Conservation (phyloP, 345 rosid genomes). For the Syzygium aqueum region DNA sequence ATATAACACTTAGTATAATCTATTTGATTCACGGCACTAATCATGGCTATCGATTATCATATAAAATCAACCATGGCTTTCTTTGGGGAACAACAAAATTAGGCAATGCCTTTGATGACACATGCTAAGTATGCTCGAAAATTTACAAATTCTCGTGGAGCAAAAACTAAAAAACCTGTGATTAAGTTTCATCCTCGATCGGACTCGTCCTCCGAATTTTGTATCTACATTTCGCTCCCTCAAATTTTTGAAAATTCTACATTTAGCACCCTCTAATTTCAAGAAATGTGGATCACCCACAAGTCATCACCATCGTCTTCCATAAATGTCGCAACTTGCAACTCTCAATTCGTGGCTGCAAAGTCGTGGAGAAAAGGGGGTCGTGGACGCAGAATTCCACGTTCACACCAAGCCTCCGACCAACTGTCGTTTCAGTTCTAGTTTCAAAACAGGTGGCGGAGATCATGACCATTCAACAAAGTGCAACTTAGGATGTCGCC, state of each 20-base stretch:
- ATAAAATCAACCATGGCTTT: not conserved
- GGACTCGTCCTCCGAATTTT: not conserved
- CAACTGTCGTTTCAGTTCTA: not conserved
- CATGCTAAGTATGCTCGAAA: not conserved
- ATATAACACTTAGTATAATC: not conserved
- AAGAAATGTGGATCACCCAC: not conserved
- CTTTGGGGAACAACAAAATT: not conserved
- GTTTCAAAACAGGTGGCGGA: not conserved
- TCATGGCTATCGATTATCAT: accelerated
- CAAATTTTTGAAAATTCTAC: not conserved
- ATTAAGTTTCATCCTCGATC: not conserved
- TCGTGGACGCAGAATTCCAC: not conserved
- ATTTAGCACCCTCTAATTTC: not conserved
- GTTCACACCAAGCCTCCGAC: not conserved
- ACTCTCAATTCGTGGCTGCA: not conserved
- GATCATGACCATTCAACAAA: not conserved
- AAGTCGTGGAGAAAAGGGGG: not conserved
- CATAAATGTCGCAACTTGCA: not conserved
- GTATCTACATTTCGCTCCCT: not conserved
- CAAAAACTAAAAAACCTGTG: not conserved
- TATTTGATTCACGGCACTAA: not conserved
- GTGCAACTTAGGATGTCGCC: not conserved
- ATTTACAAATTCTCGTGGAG: accelerated
- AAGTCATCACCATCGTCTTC: not conserved
- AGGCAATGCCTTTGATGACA: not conserved